Percentiles rank a stretch among this genome's conserved stretches.
Evolutionary conservation across 2,329 filamentous ascomycete species (phyloP).

Genomic region (Hypoxylon sp.): DNA sequence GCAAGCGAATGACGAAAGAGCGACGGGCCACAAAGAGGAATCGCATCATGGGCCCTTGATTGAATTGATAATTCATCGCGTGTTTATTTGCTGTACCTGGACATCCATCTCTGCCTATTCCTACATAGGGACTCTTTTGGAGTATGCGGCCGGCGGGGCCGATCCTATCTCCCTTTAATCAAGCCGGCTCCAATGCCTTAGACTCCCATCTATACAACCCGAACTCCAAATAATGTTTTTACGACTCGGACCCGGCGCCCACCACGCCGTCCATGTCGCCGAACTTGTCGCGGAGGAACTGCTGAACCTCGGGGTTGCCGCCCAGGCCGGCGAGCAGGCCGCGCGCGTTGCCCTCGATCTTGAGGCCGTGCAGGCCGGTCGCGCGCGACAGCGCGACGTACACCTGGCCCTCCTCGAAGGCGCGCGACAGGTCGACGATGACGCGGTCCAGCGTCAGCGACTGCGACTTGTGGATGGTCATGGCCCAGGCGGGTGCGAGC

Average conservation of each 20-base stretch:
- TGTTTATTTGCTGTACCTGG: not conserved
- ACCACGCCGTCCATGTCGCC: slow-evolving; percentile 42
- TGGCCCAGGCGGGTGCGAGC: slow-evolving; percentile 69
- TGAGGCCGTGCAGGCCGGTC: slow-evolving; percentile 62
- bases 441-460: slow-evolving; percentile 71
- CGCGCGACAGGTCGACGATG: slow-evolving; percentile 63
- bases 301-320: slow-evolving; percentile 52
- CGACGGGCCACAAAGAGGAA: not conserved
- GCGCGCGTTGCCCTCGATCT: slow-evolving; percentile 51
- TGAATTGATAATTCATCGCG: not conserved
- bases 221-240: not conserved
- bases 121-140: not conserved
- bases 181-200: not conserved
- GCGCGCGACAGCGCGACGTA: slow-evolving; percentile 73
- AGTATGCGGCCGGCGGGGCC: not conserved
- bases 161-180: not conserved
- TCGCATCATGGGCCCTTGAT: not conserved
- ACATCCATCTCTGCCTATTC: not conserved
- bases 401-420: slow-evolving; percentile 69
- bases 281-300: slow-evolving; percentile 53
- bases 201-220: not conserved
- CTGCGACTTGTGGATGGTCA: slow-evolving; percentile 73
- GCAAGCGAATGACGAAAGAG: not conserved
- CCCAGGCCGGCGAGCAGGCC: slow-evolving; percentile 48
- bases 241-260: slow-evolving; percentile 1